Evolutionary conservation across 2,329 filamentous ascomycete species (phyloP).

Genomic region (Trichoderma koningii): DNA sequence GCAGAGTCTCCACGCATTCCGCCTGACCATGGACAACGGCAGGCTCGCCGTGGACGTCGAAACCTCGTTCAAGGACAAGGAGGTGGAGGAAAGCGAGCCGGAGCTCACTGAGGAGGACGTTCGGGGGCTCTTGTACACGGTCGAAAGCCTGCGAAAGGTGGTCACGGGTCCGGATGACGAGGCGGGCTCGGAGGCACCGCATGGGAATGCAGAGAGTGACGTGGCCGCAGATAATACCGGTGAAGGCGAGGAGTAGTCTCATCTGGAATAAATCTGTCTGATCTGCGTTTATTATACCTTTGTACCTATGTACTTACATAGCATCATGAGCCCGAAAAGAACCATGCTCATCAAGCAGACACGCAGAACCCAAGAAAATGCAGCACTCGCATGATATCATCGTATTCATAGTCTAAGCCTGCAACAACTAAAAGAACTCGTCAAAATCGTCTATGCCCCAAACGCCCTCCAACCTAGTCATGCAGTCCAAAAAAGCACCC

Average conservation of each 20-base stretch:
- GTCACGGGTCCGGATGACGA: conserved; percentile 34
- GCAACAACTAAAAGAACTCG: conserved; percentile 37
- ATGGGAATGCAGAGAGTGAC: conserved; percentile 23
- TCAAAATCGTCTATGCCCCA: conserved; percentile 45
- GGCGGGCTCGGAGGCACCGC: conserved; percentile 25
- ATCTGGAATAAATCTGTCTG: background rate
- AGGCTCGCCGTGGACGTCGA: conserved; percentile 39
- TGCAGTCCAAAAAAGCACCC: conserved; percentile 35
- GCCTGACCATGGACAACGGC: conserved; percentile 38
- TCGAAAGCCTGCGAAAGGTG: conserved; percentile 52
- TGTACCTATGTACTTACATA: background rate
- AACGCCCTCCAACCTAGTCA: conserved; percentile 43
- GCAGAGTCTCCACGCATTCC: conserved; percentile 39
- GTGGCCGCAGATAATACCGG: conserved; percentile 15
- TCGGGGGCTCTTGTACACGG: conserved; percentile 48
- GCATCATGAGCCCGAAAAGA: background rate
- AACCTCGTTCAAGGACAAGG: conserved; percentile 33
- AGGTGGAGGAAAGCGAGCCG: conserved; percentile 36
- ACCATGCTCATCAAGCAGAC: background rate
- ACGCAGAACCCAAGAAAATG: background rate
- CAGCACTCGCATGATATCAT: conserved; percentile 23
- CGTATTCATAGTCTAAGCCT: conserved; percentile 32
- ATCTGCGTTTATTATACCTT: background rate
- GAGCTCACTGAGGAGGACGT: conserved; percentile 45
- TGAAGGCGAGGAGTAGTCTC: conserved; percentile 7